Percentiles rank a stretch among this genome's conserved stretches.
Conservation (phyloP, 129 eudicot genomes). For the Pseudognaphalium luteoalbum region DNA sequence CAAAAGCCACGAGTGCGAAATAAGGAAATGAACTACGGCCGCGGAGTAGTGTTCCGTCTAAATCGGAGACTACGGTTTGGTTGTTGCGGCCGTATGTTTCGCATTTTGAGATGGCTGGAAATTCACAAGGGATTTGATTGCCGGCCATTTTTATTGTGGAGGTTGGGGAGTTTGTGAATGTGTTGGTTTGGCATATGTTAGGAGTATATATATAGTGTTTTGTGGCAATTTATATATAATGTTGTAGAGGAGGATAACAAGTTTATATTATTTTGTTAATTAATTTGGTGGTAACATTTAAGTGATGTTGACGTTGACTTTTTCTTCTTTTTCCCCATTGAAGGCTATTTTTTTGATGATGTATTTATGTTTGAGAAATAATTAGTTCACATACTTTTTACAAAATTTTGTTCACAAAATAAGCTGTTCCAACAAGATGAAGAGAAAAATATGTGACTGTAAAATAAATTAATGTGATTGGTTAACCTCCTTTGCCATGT, state of each 20-base stretch:
- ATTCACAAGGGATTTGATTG: neutral
- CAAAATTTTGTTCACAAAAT: too few relatives aligned
- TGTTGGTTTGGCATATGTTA: conserved; percentile 29
- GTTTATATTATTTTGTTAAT: neutral
- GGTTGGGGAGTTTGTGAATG: conserved; percentile 8
- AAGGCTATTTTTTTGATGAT: too few relatives aligned
- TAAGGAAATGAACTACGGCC: conserved; percentile 66
- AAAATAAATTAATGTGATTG: too few relatives aligned
- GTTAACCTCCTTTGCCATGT: too few relatives aligned
- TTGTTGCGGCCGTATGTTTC: conserved; percentile 42
- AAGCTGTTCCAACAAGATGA: too few relatives aligned
- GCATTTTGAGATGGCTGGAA: conserved; percentile 41
- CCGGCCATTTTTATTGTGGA: conserved; percentile 28
- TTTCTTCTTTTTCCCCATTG: neutral
- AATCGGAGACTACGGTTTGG: conserved; percentile 56
- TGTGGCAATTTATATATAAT: conserved; percentile 34
- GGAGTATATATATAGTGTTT: conserved; percentile 33
- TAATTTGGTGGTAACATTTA: neutral
- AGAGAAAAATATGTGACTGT: too few relatives aligned
- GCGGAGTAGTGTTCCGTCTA: conserved; percentile 63
- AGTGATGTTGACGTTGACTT: neutral
- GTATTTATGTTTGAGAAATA: too few relatives aligned
- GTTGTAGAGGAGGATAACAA: conserved; percentile 11
- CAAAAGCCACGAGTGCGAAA: conserved; percentile 61
- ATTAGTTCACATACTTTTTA: too few relatives aligned